Percentiles rank a stretch among this genome's conserved stretches.
phyloP scores from a whole-genome alignment of 2,329 filamentous ascomycete genomes.

The Fusarium musae region DNA sequence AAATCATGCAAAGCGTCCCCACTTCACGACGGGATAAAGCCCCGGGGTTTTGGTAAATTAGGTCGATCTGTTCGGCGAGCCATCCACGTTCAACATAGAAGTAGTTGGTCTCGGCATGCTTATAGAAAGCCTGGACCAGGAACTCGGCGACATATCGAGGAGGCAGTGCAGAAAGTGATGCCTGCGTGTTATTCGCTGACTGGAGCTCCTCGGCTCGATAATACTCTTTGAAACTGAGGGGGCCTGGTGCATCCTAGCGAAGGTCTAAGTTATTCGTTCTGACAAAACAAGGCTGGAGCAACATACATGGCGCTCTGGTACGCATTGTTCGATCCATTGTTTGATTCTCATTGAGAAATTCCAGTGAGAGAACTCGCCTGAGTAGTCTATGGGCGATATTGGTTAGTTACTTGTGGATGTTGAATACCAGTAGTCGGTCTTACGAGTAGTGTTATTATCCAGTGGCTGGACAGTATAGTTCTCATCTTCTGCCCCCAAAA shows the following conservation, averaged over 20 bases:
- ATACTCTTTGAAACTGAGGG: slow-evolving; percentile 53
- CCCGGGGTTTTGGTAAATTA: slow-evolving; percentile 54
- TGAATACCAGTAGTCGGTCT: slow-evolving; percentile 29
- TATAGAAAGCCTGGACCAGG: slow-evolving; percentile 59
- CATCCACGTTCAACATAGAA: slow-evolving; percentile 59
- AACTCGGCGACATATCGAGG: slow-evolving; percentile 60
- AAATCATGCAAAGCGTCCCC: slow-evolving; percentile 56
- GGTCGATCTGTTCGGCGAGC: slow-evolving; percentile 54
- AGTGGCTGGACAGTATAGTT: slow-evolving; percentile 55
- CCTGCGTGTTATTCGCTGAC: slow-evolving; percentile 52
- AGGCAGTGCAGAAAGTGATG: slow-evolving; percentile 55
- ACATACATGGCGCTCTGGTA: slow-evolving; percentile 47
- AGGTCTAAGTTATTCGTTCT: background rate
- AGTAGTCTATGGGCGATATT: slow-evolving; percentile 54
- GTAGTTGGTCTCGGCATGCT: slow-evolving; percentile 60
- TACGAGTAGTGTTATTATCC: slow-evolving; percentile 55
- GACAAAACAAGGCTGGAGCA: background rate
- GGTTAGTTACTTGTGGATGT: slow-evolving; percentile 4
- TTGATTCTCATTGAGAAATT: slow-evolving; percentile 64
- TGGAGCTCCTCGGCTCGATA: slow-evolving; percentile 60
- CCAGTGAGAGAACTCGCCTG: slow-evolving; percentile 64
- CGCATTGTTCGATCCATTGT: slow-evolving; percentile 59
- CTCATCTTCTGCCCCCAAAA: slow-evolving; percentile 49
- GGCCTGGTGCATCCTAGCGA: slow-evolving; percentile 43
- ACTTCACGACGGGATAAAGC: slow-evolving; percentile 54